phyloP scores from a whole-genome alignment of 2,329 filamentous ascomycete genomes.

The Chaetothyriales sp. region DNA sequence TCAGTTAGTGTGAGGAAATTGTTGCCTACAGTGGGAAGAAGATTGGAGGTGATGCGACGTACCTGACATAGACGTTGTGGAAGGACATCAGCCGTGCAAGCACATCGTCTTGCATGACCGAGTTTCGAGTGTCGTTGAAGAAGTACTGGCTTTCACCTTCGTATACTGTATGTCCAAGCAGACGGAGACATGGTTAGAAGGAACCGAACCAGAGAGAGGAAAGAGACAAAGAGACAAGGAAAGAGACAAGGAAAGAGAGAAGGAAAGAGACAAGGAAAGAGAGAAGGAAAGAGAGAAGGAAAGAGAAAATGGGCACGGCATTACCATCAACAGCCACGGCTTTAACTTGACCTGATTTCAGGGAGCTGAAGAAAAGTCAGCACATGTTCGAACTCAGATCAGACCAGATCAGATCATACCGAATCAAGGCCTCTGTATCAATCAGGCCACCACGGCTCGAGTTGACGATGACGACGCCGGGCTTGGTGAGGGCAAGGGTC shows the following conservation, averaged over 20 bases:
- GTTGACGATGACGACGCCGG: slow-evolving; percentile 47
- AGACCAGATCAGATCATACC: slow-evolving; percentile 9
- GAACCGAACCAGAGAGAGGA: background rate
- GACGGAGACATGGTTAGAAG: background rate
- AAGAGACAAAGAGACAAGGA: background rate
- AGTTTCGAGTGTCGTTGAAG: slow-evolving; percentile 48
- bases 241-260: background rate
- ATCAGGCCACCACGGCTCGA: slow-evolving; percentile 52
- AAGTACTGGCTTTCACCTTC: slow-evolving; percentile 46
- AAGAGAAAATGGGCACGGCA: background rate
- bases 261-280: no score
- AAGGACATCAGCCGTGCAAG: slow-evolving; percentile 54
- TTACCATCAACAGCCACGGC: slow-evolving; percentile 46
- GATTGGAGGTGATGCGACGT: background rate
- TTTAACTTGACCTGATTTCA: slow-evolving; percentile 46
- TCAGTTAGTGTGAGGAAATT: no score
- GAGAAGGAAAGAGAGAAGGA: background rate
- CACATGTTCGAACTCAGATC: background rate
- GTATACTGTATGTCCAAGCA: slow-evolving; percentile 30
- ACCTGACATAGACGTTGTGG: slow-evolving; percentile 45
- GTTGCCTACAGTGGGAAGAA: background rate
- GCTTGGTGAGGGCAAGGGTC: slow-evolving; percentile 41
- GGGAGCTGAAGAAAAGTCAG: slow-evolving; percentile 21
- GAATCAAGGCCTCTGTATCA: slow-evolving; percentile 43
- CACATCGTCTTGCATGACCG: slow-evolving; percentile 52